Base-by-base conservation (phyloP, 345 rosid species). In the Heritiera fomes region DNA sequence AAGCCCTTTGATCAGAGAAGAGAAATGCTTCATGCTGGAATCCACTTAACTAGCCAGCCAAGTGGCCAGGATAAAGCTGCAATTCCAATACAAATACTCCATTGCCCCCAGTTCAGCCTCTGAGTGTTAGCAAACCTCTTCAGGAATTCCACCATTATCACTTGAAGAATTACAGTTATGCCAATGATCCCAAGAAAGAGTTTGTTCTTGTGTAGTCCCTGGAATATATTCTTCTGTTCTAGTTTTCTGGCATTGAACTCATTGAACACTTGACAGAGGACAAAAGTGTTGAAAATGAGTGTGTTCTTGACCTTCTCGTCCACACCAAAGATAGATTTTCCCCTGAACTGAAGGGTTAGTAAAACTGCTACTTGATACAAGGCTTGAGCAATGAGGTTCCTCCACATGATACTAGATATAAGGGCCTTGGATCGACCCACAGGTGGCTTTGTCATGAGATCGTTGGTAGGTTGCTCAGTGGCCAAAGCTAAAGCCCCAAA, bases 31-130 rank as follows among this genome's bases (percentile, higher is more conserved):
- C 72, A 59, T 52, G 83, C 90, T 15, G 90, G 88, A 49, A 82
- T 50, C 66, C 13, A 67, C 84, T 87, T 85, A 71, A 83, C 80
- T 12, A 66, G 65, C 63, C 69, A 82, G 13, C 86, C 87, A 70
- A 87, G 84, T 11, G 84, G 83, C 90, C 88, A 87, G 1, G 88
- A 78, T 3, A 85, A 13, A 60, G 82, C 75, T 38, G 88, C 90
- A 61, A 84, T 40, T 23, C 80, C 84, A 18, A 84, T 34, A 41
- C 90, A 87, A 5, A 52, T 34, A n/a, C 73, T 85, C 90, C 88
- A 87, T 78, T 87, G 86, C 28, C 65, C 82, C 82, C 78, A 84
- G 50, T 82, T 74, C 65, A 87, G 76, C 83, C 85, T 85, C 73
- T 83, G 78, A 4, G 90, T 85, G 12, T 79, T 76, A 13, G 87